Evolutionary conservation across 208 protist genomes (phyloP).

Genomic region (Trypanosoma cruzi): DNA sequence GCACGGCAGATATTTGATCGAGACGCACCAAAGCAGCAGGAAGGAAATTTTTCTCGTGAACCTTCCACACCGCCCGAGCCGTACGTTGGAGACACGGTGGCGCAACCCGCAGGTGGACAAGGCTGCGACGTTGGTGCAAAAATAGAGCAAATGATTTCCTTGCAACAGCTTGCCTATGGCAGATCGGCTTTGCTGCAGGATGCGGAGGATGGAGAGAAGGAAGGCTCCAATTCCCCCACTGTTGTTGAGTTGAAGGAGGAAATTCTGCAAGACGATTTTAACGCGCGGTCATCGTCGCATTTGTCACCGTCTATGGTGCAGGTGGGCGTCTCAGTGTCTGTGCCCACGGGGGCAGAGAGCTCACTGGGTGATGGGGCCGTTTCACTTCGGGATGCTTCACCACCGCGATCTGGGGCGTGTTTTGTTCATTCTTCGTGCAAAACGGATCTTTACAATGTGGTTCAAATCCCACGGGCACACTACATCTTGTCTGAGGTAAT

Average conservation of each 20-base stretch:
- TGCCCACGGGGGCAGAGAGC: background rate
- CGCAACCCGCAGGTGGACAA: background rate
- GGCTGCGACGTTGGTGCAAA: background rate
- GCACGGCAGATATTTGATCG: background rate
- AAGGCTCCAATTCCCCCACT: slow-evolving; percentile 3
- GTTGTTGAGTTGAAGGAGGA: slow-evolving; percentile 17
- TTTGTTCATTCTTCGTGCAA: background rate
- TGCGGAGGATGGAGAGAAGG: background rate
- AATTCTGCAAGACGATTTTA: background rate
- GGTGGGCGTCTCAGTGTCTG: background rate
- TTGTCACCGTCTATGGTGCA: background rate
- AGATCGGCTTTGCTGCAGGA: background rate
- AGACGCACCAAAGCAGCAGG: background rate
- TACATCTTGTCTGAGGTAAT: slow-evolving; percentile 21
- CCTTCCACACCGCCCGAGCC: background rate
- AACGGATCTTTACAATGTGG: slow-evolving; percentile 9
- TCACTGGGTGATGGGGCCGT: slow-evolving; percentile 10
- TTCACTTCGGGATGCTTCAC: slow-evolving; percentile 20
- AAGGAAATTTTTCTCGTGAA: too few species aligned
- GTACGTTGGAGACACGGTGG: background rate
- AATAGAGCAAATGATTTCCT: slow-evolving; percentile 8
- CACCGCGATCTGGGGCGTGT: background rate
- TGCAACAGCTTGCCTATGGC: slow-evolving; percentile 5
- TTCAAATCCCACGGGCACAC: slow-evolving; percentile 20
- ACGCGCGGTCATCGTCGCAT: background rate